phyloP scores from a whole-genome alignment of 352 stramenopile species.

The Globisporangium parvum region DNA sequence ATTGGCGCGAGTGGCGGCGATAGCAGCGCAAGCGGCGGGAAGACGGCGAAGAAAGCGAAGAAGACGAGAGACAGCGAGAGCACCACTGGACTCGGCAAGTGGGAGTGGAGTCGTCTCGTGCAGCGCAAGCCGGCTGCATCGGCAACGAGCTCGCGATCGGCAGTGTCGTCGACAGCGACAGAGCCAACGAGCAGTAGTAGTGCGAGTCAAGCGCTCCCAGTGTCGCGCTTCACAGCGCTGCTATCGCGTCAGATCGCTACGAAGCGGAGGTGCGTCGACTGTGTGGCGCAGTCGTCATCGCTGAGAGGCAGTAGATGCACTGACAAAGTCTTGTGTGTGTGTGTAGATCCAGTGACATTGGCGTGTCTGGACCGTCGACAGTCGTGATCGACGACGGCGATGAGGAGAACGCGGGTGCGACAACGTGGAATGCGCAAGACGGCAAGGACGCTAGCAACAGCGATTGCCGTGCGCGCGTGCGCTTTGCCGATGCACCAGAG shows the following conservation, averaged over 20 bases:
- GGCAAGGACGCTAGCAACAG: background rate
- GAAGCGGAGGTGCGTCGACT: slow-evolving; percentile 1
- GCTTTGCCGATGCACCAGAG: slow-evolving; percentile 5
- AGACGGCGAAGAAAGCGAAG: slow-evolving; percentile 22
- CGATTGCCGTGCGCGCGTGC: slow-evolving; percentile 2
- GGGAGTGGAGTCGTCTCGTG: slow-evolving; percentile 60
- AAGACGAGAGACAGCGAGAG: slow-evolving; percentile 27
- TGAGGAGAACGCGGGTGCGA: background rate
- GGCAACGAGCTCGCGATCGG: background rate
- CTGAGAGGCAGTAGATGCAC: too few relatives aligned
- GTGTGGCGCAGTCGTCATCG: background rate
- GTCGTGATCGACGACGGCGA: background rate
- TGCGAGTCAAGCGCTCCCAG: slow-evolving; percentile 3
- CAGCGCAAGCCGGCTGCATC: slow-evolving; percentile 24
- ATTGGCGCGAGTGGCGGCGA: background rate
- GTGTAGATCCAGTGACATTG: slow-evolving; percentile 3
- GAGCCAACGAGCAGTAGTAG: background rate
- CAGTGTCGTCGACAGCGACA: background rate
- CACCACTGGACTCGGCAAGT: slow-evolving; percentile 41
- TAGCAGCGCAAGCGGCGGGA: slow-evolving; percentile 17
- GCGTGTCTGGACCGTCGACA: background rate
- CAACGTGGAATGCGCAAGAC: too few relatives aligned
- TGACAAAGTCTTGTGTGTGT: background rate
- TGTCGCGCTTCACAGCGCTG: slow-evolving; percentile 22
- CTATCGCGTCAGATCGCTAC: slow-evolving; percentile 23